Conservation (phyloP, 1,284 basidiomycete species). For the Cystobasidiaceae sp. region DNA sequence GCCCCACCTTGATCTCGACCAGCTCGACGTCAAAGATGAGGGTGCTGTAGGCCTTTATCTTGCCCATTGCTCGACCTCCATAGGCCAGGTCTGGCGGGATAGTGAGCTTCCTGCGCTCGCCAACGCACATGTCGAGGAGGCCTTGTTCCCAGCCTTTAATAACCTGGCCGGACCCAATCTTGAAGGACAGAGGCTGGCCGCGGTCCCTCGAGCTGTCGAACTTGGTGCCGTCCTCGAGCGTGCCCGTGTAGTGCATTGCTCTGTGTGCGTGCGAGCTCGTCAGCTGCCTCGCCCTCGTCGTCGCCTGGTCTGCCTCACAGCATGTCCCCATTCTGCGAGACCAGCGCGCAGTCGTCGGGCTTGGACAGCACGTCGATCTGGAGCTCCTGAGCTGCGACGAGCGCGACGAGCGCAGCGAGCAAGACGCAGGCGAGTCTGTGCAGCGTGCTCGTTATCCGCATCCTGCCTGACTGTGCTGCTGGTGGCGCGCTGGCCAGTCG, state of each 20-base stretch:
- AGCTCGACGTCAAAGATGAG: slow-evolving; percentile 33
- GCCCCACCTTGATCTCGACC: slow-evolving; percentile 24
- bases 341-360: slow-evolving; percentile 51
- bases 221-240: slow-evolving; percentile 51
- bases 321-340: slow-evolving; percentile 52
- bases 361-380: slow-evolving; percentile 41
- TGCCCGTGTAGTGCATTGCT: slow-evolving; percentile 50
- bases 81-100: slow-evolving; percentile 29
- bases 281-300: background rate
- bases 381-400: no score
- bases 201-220: slow-evolving; percentile 55
- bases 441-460: no score
- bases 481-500: no score
- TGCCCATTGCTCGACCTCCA: slow-evolving; percentile 28
- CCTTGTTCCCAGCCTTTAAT: slow-evolving; percentile 52
- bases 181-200: slow-evolving; percentile 52
- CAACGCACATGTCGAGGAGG: slow-evolving; percentile 47
- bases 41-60: slow-evolving; percentile 22
- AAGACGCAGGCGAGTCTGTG: no score
- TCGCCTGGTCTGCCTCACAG: slow-evolving; percentile 50
- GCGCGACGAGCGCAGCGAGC: no score
- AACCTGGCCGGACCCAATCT: slow-evolving; percentile 49
- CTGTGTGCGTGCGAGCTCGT: background rate
- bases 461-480: no score
- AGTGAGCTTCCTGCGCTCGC: slow-evolving; percentile 20